Evolutionary conservation across 495 filamentous ascomycete species (phyloP), one percentile per base, ranked within the genome.

Genomic region (Hypoxylon fragiforme): DNA sequence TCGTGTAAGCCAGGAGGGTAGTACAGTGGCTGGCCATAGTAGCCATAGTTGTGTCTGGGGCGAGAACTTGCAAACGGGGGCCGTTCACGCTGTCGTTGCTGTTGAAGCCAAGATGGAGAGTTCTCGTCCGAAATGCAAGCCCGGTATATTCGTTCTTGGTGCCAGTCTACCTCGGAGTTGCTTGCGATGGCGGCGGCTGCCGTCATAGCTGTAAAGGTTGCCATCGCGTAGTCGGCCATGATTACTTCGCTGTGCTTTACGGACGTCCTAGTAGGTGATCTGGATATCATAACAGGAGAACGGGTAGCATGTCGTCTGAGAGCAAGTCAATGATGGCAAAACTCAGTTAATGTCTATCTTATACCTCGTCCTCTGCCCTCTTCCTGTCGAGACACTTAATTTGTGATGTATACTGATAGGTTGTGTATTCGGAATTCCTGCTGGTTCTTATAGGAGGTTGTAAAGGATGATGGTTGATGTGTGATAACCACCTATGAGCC

Each of bases 101-200:
- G 50, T 32, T 31, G 13, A 6, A 37, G 15, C 34, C 34, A 18
- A 6, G 34, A 54, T 8, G 50, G 57, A 18, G 50, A 41, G 50
- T 54, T 50, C 34, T 60, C 57, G 20, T 57, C 54, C 15, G 40
- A 19, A 5, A 11, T 30, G 12, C 15, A 16, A 0, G 36, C 15
- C 12, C 34, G 21, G 28, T 54, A 50, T 20, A 50, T 11, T 19
- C 18, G 50, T 9, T 57, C 46, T 28, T 42, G 47, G 13, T 51
- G 30, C 24, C 40, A 20, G 16, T 60, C 18, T 5, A 39, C 24
- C 8, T 20, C 36, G 15, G 57, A 44, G 36, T 50, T 60, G 19
- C 57, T 15, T 1, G 46, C 28, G 21, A 60, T 50, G 40, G 57
- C 50, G 4, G 57, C 57, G 7, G 50, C 22, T n/a, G 57, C 44